Percentiles rank a stretch among this genome's conserved stretches.
These are phyloP conservation scores for Fusarium nanum DNA, from an alignment of 2,329 filamentous ascomycete genomes.

Conservation along the genomic window DNA sequence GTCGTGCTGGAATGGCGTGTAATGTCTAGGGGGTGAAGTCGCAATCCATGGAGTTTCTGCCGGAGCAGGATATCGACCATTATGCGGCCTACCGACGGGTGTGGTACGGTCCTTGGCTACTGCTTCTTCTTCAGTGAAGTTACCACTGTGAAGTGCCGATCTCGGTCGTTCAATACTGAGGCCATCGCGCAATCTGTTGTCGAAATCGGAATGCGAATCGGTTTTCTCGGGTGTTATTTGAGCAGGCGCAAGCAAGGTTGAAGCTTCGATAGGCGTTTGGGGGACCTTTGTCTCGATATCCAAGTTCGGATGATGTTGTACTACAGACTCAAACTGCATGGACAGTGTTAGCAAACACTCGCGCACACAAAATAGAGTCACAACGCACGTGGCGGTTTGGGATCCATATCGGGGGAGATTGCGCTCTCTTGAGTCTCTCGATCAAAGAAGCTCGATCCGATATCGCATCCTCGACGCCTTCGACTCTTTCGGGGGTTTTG, in stretches of 20 bases:
- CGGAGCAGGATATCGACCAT: conserved; percentile 31
- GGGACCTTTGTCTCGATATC: conserved; percentile 38
- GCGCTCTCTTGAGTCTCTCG: conserved; percentile 81
- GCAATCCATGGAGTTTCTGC: conserved; percentile 59
- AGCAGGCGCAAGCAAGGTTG: conserved; percentile 58
- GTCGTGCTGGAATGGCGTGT: conserved; percentile 59
- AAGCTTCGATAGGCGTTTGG: conserved; percentile 52
- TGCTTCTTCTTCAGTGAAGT: conserved; percentile 65
- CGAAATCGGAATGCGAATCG: conserved; percentile 33
- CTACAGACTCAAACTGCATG: conserved; percentile 54
- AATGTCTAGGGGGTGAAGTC: conserved; percentile 67
- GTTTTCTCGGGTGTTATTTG: conserved; percentile 58
- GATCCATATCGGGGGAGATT: conserved; percentile 81
- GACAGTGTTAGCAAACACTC: conserved; percentile 17
- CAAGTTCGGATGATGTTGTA: conserved; percentile 44
- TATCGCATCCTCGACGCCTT: conserved; percentile 51
- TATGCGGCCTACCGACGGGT: conserved; percentile 5
- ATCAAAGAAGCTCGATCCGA: conserved; percentile 83
- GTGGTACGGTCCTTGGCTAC: conserved; percentile 25
- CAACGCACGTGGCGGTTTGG: conserved; percentile 69
- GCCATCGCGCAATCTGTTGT: conserved; percentile 63
- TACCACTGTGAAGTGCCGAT: conserved; percentile 77
- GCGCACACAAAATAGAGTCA: neutral
- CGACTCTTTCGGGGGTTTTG: conserved; percentile 33
- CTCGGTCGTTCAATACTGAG: conserved; percentile 82